Conservation (phyloP, 2,329 filamentous ascomycete genomes). For the Hirsutella thompsonii region DNA sequence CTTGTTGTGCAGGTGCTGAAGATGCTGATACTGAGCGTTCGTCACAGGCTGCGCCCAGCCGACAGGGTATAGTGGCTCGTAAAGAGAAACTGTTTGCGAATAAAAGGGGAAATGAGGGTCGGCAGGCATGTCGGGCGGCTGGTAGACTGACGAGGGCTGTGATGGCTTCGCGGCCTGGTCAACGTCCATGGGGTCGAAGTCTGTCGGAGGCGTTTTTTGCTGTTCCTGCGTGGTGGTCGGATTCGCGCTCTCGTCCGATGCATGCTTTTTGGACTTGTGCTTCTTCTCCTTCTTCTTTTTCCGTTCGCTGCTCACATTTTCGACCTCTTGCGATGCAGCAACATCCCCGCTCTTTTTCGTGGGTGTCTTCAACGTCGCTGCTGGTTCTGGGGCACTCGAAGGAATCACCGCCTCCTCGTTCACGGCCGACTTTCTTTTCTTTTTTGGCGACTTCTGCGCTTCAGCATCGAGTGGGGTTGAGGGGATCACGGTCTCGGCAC, state of each 20-base stretch:
- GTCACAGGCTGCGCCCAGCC: conserved; percentile 59
- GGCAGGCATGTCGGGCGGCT: conserved; percentile 24
- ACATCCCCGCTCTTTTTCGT: not conserved
- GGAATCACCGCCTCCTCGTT: no score
- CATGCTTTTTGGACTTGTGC: conserved; percentile 4
- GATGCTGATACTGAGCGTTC: conserved; percentile 59
- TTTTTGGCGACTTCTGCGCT: not conserved
- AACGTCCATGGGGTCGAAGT: conserved; percentile 25
- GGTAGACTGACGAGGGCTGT: conserved; percentile 20
- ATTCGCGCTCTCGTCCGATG: not conserved
- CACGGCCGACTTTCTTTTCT: no score
- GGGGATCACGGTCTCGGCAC: not conserved
- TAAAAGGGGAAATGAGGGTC: conserved; percentile 55
- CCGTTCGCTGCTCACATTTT: conserved; percentile 6
- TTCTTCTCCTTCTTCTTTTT: conserved; percentile 15
- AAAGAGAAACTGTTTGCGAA: conserved; percentile 68
- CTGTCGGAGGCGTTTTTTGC: conserved; percentile 12
- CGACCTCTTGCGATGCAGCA: conserved; percentile 1
- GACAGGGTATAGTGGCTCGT: conserved; percentile 59
- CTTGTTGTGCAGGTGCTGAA: conserved; percentile 61
- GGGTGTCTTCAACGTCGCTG: no score
- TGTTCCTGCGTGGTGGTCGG: conserved; percentile 10
- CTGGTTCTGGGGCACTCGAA: no score
- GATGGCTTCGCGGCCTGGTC: conserved; percentile 15
- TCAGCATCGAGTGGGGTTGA: not conserved